Evolutionary conservation across 2,329 filamentous ascomycete species (phyloP).

Genomic region (Macroventuria anomochaeta): DNA sequence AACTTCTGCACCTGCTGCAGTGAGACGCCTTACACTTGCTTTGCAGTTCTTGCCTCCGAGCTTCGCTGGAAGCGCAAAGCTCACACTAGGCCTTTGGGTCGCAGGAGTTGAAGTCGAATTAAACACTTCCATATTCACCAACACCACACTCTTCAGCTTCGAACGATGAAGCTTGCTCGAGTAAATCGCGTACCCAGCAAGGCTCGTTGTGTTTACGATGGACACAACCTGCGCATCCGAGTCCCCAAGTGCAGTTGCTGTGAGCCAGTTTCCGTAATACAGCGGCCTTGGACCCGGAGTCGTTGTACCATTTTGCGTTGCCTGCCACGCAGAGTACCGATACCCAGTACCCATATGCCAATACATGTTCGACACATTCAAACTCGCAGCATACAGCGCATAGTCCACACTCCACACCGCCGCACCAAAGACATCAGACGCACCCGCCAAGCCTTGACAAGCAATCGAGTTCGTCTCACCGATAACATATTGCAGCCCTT

Average conservation of each 20-base stretch:
- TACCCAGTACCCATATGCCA: constrained; percentile 72
- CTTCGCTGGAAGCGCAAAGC: constrained; percentile 13
- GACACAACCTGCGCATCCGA: constrained; percentile 18
- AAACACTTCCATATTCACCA: constrained; percentile 25
- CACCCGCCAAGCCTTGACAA: constrained; percentile 65
- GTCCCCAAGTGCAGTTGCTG: constrained; percentile 62
- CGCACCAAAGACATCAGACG: constrained; percentile 71
- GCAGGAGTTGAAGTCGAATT: constrained; percentile 20
- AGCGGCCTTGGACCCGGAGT: constrained; percentile 50
- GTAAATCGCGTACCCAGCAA: constrained; percentile 25
- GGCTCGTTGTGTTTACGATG: constrained; percentile 12
- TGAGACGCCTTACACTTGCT: constrained; percentile 13
- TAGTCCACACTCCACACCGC: constrained; percentile 71
- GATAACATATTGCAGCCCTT: constrained; percentile 60
- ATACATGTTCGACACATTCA: constrained; percentile 63
- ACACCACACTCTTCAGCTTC: constrained; percentile 18
- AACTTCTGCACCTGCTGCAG: constrained; percentile 21
- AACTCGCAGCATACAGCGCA: constrained; percentile 61
- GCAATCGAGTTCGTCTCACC: constrained; percentile 69
- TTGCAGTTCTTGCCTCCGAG: constrained; percentile 6
- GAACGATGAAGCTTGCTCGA: background rate
- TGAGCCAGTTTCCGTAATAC: constrained; percentile 68
- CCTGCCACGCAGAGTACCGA: constrained; percentile 68
- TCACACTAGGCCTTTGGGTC: constrained; percentile 5
- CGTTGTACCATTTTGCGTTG: constrained; percentile 64